phyloP scores from a whole-genome alignment of 371 early-diverging fungal genomes.

The Mucor lusitanicus region DNA sequence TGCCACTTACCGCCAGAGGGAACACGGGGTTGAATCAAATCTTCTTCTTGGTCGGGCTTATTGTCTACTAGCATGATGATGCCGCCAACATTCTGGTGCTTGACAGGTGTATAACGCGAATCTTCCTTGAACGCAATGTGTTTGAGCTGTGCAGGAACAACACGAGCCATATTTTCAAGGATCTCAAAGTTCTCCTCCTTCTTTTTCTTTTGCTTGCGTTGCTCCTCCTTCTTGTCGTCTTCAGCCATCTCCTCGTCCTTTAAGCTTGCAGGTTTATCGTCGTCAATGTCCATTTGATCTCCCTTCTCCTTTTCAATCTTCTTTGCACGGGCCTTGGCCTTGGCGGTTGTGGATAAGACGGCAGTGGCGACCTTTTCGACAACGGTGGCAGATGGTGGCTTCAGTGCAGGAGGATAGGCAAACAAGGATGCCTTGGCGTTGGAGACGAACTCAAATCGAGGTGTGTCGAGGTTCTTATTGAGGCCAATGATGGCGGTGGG shows the following conservation, averaged over 20 bases:
- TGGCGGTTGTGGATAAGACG: slow-evolving; percentile 94
- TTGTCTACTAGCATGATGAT: slow-evolving; percentile 77
- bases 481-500: slow-evolving; percentile 96
- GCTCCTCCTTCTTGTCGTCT: slow-evolving; percentile 40
- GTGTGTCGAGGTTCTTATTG: slow-evolving; percentile 84
- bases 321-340: slow-evolving; percentile 88
- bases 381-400: slow-evolving; percentile 66
- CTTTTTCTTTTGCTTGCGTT: slow-evolving; percentile 55
- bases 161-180: slow-evolving; percentile 86
- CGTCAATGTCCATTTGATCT: slow-evolving; percentile 53
- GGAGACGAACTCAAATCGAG: slow-evolving; percentile 84
- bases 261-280: slow-evolving; percentile 44
- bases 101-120: slow-evolving; percentile 87
- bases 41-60: slow-evolving; percentile 61
- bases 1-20: slow-evolving; percentile 52
- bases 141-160: slow-evolving; percentile 87
- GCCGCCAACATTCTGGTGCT: slow-evolving; percentile 75
- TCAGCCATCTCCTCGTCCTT: slow-evolving; percentile 50
- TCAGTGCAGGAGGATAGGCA: slow-evolving; percentile 88
- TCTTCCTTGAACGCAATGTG: slow-evolving; percentile 82
- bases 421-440: slow-evolving; percentile 88
- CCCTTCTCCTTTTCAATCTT: slow-evolving; percentile 77
- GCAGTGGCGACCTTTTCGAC: slow-evolving; percentile 84
- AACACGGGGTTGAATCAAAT: slow-evolving; percentile 58
- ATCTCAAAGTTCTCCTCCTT: slow-evolving; percentile 74